phyloP scores from a whole-genome alignment of 2,329 filamentous ascomycete genomes.

The Phoma herbarum region DNA sequence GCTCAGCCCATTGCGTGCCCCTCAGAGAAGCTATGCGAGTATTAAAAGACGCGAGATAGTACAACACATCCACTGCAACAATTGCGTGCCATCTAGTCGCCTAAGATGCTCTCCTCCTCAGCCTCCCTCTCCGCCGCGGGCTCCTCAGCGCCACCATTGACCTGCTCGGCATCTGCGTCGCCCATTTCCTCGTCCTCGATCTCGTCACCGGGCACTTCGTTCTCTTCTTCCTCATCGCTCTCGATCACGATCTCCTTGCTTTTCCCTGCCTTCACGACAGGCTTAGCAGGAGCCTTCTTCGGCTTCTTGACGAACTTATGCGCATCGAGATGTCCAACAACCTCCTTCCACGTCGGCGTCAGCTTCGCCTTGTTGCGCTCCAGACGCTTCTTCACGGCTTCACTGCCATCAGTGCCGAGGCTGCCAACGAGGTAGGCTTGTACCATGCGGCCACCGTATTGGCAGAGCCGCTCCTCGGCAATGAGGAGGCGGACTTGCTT shows the following conservation, averaged over 20 bases:
- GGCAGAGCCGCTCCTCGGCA: constrained; percentile 85
- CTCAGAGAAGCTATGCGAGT: constrained; percentile 7
- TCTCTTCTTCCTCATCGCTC: constrained; percentile 41
- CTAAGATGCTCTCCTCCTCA: constrained; percentile 57
- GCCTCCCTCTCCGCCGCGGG: constrained; percentile 46
- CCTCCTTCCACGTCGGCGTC: constrained; percentile 85
- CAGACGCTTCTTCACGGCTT: constrained; percentile 72
- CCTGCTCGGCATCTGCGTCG: constrained; percentile 49
- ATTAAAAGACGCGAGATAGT: constrained; percentile 3
- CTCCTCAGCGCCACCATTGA: constrained; percentile 47
- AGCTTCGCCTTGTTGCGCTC: constrained; percentile 81
- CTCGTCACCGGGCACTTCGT: constrained; percentile 40
- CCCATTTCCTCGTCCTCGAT: constrained; percentile 51
- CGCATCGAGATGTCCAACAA: constrained; percentile 78
- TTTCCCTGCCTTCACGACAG: constrained; percentile 55
- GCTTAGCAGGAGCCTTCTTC: constrained; percentile 47
- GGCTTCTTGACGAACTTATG: constrained; percentile 54
- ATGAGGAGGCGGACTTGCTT: constrained; percentile 72
- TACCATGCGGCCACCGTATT: constrained; percentile 84
- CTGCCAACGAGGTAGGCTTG: constrained; percentile 79
- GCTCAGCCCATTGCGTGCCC: constrained; percentile 3
- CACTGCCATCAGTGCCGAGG: constrained; percentile 65
- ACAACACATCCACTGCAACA: background rate
- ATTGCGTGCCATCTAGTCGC: constrained; percentile 34
- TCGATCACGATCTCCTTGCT: constrained; percentile 49